Evolutionary conservation across 2,329 filamentous ascomycete species (phyloP), one percentile per base, ranked within the genome.

Genomic region (Herpotrichia juniperi): DNA sequence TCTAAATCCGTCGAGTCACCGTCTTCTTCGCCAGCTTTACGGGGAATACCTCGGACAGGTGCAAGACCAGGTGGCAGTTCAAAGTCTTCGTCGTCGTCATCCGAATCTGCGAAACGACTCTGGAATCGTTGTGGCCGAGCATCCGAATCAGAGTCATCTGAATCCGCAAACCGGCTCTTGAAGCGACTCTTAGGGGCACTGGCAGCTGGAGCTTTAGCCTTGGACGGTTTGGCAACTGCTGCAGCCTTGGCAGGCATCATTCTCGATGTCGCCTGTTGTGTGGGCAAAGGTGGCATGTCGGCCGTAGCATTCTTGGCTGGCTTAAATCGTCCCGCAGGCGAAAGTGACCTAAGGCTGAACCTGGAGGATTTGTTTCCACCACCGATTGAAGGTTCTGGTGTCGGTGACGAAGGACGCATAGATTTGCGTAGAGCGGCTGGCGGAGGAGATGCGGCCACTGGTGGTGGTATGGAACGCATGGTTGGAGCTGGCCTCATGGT

Each of bases 321-420:
- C 24, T 84, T 81, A 34, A 80, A 71, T 9, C 84, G 83, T 14
- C 82, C 81, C 1, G 83, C 77, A 0, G 89, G 90, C 1, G 89
- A 93, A 34, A 89, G 61, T 0, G 89, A 89, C 25, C 89, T 83
- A 28, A 91, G 77, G 52, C 87, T 90, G 65, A 90, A 87, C 21
- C 83, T 81, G n/a, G 83, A 82, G 6, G 71, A 69, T 32, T 63
- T 74, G 52, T 49, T 55, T 51, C 47, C 61, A 51, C 57, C 54
- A 16, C 50, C 51, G 5, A 58, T 46, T 0, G 62, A 58, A n/a
- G 69, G 63, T n/a, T 68, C 66, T 10, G 59, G 49, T 3, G 51
- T 56, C 4, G 67, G 67, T 7, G 68, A 71, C 4, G 66, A 61
- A 4, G 64, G 62, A 11, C 71, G 69, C 65, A 73, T 67, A 16